These are phyloP conservation scores for Magnaporthiopsis rhizophila DNA, from an alignment of 2,329 filamentous ascomycete species.

Conservation along the genomic window DNA sequence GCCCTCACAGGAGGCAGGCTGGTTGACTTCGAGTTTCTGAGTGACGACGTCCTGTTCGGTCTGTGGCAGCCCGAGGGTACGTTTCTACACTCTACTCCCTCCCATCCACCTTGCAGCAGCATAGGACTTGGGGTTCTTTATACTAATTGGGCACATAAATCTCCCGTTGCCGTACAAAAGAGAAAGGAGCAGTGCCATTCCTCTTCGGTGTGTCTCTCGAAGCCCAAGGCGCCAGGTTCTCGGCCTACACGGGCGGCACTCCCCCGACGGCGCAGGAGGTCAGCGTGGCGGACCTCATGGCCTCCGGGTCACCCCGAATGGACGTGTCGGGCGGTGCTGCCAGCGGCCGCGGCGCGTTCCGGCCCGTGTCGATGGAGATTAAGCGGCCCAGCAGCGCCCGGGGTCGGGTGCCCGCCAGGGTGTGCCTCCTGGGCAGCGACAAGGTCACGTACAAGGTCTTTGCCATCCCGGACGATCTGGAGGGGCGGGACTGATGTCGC, in stretches of 20 bases:
- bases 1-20: slow-evolving; percentile 35
- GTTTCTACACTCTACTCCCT: background rate
- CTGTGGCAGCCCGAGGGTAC: slow-evolving; percentile 33
- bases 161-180: background rate
- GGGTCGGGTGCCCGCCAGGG: slow-evolving; percentile 38
- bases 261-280: background rate
- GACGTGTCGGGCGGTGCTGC: slow-evolving; percentile 4
- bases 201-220: slow-evolving; percentile 1
- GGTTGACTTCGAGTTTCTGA: slow-evolving; percentile 60
- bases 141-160: background rate
- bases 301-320: background rate
- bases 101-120: background rate
- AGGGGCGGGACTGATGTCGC: background rate
- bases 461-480: slow-evolving; percentile 26
- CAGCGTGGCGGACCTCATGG: background rate
- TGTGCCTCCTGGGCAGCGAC: slow-evolving; percentile 43
- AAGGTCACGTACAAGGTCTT: slow-evolving; percentile 40
- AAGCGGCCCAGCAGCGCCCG: slow-evolving; percentile 33
- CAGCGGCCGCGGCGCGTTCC: slow-evolving; percentile 17
- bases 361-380: slow-evolving; percentile 44
- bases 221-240: background rate
- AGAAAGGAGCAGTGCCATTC: background rate
- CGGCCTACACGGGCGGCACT: slow-evolving; percentile 11
- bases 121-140: too few species aligned
- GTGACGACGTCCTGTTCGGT: slow-evolving; percentile 52